Percentiles rank a stretch among this genome's conserved stretches.
Conservation (phyloP, 176 grass and related monocot genomes). For the Zoysia pacifica region DNA sequence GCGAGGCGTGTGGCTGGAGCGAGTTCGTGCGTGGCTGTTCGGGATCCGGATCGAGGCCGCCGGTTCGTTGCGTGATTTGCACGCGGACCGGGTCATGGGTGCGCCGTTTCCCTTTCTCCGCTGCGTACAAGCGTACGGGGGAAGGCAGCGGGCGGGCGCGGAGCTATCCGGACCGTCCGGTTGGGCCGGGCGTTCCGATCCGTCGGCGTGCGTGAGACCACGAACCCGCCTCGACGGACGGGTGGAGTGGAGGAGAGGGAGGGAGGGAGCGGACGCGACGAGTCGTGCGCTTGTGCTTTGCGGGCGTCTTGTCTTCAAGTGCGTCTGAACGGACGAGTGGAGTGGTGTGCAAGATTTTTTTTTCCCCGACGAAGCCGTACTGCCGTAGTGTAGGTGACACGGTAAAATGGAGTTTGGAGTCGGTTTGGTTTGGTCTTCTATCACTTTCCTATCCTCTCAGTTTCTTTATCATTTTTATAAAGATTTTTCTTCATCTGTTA, state of each 20-base stretch:
- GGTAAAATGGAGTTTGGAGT: neutral
- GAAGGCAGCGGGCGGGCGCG: no score
- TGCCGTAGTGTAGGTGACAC: neutral
- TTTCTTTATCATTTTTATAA: no score
- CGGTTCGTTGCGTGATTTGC: slow-evolving; percentile 22
- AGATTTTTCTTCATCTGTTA: no score
- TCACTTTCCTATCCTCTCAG: no score
- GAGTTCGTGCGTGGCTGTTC: neutral
- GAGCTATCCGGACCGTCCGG: neutral
- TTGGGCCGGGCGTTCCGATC: neutral
- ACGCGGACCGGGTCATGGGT: slow-evolving; percentile 24
- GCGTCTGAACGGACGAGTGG: neutral
- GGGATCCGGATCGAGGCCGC: neutral
- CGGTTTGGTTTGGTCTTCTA: neutral
- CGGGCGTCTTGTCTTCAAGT: neutral
- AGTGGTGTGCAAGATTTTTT: neutral
- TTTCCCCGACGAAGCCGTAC: neutral
- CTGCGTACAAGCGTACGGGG: no score
- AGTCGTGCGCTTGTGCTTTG: neutral
- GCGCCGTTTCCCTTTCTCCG: neutral
- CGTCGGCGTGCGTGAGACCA: neutral
- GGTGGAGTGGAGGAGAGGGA: no score
- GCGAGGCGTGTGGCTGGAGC: neutral
- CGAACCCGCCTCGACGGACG: neutral
- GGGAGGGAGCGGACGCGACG: neutral